phyloP scores from a whole-genome alignment of 169 alveolate species.

The Babesia caballi region DNA sequence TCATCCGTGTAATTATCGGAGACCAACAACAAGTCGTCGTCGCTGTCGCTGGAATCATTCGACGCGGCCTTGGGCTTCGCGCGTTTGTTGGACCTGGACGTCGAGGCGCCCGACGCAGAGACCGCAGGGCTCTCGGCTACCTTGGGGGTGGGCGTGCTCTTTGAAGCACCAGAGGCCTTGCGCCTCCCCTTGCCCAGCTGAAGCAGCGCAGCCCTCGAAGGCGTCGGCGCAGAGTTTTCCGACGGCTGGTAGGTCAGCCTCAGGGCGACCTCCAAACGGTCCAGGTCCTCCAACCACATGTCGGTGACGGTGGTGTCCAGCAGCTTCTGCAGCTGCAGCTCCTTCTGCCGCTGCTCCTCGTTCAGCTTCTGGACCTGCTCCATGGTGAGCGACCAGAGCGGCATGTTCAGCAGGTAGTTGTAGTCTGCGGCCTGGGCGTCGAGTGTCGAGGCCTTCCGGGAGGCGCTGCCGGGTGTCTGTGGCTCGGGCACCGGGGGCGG shows the following conservation, averaged over 20 bases:
- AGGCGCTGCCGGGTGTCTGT: conserved; percentile 32
- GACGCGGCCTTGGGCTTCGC: neutral
- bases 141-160: conserved; percentile 7
- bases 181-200: conserved; percentile 10
- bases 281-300: conserved; percentile 76
- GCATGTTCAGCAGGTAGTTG: conserved; percentile 94
- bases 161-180: neutral
- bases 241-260: conserved; percentile 3
- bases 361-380: conserved; percentile 90
- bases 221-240: conserved; percentile 10
- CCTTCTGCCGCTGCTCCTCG: conserved; percentile 63
- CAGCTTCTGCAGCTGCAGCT: conserved; percentile 60
- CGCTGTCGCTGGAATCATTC: neutral
- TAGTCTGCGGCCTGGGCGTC: conserved; percentile 76
- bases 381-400: conserved; percentile 90
- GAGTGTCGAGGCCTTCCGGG: conserved; percentile 55
- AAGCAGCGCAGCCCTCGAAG: conserved; percentile 5
- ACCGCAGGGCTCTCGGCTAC: neutral
- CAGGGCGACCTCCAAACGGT: conserved; percentile 66
- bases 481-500: conserved; percentile 25
- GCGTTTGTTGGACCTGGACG: conserved; percentile 2
- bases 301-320: conserved; percentile 66
- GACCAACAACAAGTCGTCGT: neutral
- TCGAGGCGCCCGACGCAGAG: neutral
- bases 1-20: conserved; percentile 18